Percentiles rank a stretch among this genome's conserved stretches.
These are phyloP conservation scores for Xylaria sp. DNA, from an alignment of 2,329 filamentous ascomycete species.

Conservation along the genomic window DNA sequence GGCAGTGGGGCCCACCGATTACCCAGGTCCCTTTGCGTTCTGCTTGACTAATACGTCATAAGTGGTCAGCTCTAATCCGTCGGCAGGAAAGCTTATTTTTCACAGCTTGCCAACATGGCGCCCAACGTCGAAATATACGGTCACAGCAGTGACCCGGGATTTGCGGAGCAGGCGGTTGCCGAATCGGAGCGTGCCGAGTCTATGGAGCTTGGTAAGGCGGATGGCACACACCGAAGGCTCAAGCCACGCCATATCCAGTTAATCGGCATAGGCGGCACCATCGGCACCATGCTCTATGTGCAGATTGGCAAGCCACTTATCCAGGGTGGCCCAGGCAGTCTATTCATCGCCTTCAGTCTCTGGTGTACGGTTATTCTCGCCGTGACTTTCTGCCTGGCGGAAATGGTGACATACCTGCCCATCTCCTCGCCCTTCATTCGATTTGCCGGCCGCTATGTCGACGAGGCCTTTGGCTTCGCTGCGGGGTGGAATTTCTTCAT, in stretches of 20 bases:
- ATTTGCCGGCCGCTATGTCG: conserved; percentile 76
- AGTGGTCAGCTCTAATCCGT: not conserved
- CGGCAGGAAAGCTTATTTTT: not conserved
- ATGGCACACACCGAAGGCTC: conserved; percentile 57
- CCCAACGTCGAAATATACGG: conserved; percentile 2
- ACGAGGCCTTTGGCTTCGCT: conserved; percentile 75
- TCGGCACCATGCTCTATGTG: conserved; percentile 66
- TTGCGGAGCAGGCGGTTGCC: conserved; percentile 29
- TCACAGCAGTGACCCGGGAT: not conserved
- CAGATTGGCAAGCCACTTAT: conserved; percentile 64
- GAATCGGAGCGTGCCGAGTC: conserved; percentile 30
- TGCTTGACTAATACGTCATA: not conserved
- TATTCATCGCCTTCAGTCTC: conserved; percentile 64
- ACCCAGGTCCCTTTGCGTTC: not conserved
- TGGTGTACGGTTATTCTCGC: conserved; percentile 68
- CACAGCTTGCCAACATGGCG: conserved; percentile 1
- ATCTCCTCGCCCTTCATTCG: conserved; percentile 81
- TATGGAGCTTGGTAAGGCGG: conserved; percentile 34
- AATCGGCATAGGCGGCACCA: conserved; percentile 68
- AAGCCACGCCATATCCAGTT: conserved; percentile 64
- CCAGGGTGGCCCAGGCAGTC: conserved; percentile 62
- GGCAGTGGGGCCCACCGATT: not conserved
- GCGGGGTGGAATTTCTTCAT: conserved; percentile 78
- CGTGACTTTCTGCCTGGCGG: conserved; percentile 67
- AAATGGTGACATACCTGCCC: conserved; percentile 79